A percentile compares a stretch with the other conserved stretches of the same genome.
Conservation (phyloP, 495 filamentous ascomycete genomes). For the Penicillium samsonianum region DNA sequence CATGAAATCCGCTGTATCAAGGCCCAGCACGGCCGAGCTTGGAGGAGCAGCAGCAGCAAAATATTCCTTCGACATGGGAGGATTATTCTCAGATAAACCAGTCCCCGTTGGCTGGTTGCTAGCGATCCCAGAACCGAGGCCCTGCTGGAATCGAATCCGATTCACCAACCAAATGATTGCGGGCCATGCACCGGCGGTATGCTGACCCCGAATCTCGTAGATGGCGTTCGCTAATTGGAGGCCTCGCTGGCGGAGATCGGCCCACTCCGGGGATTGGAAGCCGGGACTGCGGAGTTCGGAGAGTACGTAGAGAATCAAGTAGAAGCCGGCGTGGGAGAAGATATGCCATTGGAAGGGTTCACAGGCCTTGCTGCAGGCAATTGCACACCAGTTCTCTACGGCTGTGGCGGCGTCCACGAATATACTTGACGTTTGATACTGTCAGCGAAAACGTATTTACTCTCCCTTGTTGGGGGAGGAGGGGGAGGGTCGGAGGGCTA, state of each 20-base stretch:
- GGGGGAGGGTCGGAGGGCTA: not conserved
- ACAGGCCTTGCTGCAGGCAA: not conserved
- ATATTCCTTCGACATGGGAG: not conserved
- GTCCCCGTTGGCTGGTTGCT: not conserved
- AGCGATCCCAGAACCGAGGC: not conserved
- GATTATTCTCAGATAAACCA: not conserved
- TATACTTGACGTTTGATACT: not conserved
- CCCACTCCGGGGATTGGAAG: not conserved
- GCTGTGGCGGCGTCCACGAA: not conserved
- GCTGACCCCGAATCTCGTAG: not conserved
- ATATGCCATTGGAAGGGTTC: not conserved
- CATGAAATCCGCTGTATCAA: not conserved
- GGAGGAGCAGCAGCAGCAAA: not conserved
- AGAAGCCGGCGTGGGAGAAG: not conserved
- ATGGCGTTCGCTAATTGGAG: not conserved
- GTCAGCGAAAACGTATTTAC: not conserved
- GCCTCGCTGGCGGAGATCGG: not conserved
- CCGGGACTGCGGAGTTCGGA: not conserved
- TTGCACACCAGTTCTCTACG: not conserved
- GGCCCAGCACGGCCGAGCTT: too few species aligned
- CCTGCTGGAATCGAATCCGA: not conserved
- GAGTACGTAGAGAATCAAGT: not conserved
- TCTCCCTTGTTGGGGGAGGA: not conserved
- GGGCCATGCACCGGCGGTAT: not conserved
- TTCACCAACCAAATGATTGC: not conserved